Percentiles rank a stretch among this genome's conserved stretches.
These are phyloP conservation scores for Trichoderma sp. DNA, from an alignment of 2,329 filamentous ascomycete species.

Conservation along the genomic window DNA sequence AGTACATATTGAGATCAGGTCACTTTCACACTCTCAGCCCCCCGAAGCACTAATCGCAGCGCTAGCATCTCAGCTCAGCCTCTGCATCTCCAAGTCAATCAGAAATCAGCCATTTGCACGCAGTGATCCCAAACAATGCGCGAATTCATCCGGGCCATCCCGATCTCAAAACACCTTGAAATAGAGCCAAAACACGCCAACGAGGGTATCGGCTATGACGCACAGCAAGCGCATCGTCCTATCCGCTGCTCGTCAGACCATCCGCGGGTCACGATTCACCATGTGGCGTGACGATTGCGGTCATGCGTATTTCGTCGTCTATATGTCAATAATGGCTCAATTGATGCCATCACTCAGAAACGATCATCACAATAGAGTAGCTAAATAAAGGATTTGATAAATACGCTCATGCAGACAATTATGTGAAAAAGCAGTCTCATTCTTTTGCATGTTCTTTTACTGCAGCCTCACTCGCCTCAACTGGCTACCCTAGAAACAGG, in stretches of 20 bases:
- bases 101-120: neutral
- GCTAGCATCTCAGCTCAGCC: neutral
- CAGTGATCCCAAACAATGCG: slow-evolving; percentile 7
- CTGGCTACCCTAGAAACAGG: neutral
- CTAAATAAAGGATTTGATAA: neutral
- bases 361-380: neutral
- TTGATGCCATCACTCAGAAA: neutral
- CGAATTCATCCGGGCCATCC: neutral
- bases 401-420: neutral
- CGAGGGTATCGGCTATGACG: neutral
- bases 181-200: neutral
- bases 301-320: slow-evolving; percentile 16
- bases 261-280: slow-evolving; percentile 3
- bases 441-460: neutral
- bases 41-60: neutral
- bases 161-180: neutral
- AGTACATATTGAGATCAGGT: neutral
- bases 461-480: neutral
- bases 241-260: slow-evolving; percentile 20
- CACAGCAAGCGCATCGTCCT: slow-evolving; percentile 16
- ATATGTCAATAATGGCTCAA: slow-evolving; percentile 11
- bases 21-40: neutral
- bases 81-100: neutral
- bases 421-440: neutral
- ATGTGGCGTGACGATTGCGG: slow-evolving; percentile 17